Evolutionary conservation across 768 basidiomycete species (phyloP).

Genomic region (Mycena chlorophos): DNA sequence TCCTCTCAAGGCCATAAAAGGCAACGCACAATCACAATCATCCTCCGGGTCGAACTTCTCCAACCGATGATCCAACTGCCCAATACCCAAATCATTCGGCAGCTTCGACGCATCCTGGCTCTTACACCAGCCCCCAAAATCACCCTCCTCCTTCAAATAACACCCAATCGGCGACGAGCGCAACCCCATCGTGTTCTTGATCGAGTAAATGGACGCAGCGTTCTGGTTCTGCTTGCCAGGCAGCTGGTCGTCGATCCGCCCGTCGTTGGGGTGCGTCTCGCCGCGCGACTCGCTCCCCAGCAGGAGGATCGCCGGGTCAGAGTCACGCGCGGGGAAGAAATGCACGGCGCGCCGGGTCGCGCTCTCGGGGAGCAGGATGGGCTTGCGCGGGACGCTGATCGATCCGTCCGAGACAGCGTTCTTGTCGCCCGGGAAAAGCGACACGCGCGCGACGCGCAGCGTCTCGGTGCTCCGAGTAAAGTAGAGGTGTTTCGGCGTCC

Average conservation of each 20-base stretch:
- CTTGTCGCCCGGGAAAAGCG: conserved; percentile 22
- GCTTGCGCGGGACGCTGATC: conserved; percentile 21
- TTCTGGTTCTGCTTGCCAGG: neutral
- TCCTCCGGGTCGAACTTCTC: conserved; percentile 30
- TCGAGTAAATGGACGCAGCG: neutral
- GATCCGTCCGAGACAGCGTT: neutral
- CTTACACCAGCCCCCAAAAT: conserved; percentile 27
- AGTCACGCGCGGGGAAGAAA: conserved; percentile 21
- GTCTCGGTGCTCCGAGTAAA: conserved; percentile 20
- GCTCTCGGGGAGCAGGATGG: conserved; percentile 25
- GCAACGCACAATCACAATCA: conserved; percentile 25
- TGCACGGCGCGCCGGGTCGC: conserved; percentile 23
- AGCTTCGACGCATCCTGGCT: conserved; percentile 9
- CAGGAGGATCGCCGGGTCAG: conserved; percentile 5
- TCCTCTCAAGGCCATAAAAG: neutral
- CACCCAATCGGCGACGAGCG: conserved; percentile 21
- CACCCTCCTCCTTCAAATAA: conserved; percentile 15
- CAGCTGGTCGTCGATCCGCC: conserved; percentile 2
- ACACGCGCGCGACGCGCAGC: conserved; percentile 24
- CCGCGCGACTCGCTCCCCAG: conserved; percentile 19
- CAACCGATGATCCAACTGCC: conserved; percentile 24
- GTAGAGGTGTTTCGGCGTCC: conserved; percentile 27
- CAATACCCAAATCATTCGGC: conserved; percentile 23
- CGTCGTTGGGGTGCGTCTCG: neutral
- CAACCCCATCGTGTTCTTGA: neutral